Evolutionary conservation across 176 grass and related monocot species (phyloP), one percentile per base, ranked within the genome.

Genomic region (Rhynchospora pubera): DNA sequence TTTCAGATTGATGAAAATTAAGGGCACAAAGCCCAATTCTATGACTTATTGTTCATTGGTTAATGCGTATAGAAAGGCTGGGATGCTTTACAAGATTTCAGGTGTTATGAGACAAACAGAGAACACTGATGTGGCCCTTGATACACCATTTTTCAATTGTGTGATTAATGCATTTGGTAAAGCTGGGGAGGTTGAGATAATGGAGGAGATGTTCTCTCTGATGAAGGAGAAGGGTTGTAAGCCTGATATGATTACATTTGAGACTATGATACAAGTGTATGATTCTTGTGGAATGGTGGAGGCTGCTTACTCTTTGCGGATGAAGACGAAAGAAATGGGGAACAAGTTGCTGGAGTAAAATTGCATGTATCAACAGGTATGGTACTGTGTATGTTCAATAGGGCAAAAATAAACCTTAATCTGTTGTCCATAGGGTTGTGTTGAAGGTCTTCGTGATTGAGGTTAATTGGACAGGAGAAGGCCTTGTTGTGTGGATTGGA

Each of bases 221-320:
- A 92, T 94, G 92, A 94, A 94, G 85, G 88, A 97, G n/a, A 94
- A 97, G 82, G 84, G 83, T 58, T 94, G 85, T 64, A 89, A 86
- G 23, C 95, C 92, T 71, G 94, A 92, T 85, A 85, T 51, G 45
- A 85, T 91, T 65, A 93, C 92, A 68, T 97, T 82, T 56, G 79
- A 67, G 47, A 91, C 90, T 42, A 93, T 94, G 95, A 82, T 92
- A 87, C 90, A 76, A 39, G 78, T 85, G 72, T 94, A 94, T 78
- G 87, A 51, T 70, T 86, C 84, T 65, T 81, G 87, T 26, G 92
- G 88, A 43, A 92, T 94, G 92, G 82, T 87, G 48, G 86, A 87
- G 78, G 85, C 80, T 85, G 83, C 90, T 61, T 91, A 80, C 23
- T 83, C 84, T 57, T 85, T 94, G 64, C 68, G 88, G 79, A 79